These are phyloP conservation scores for Lotmaria passim DNA, from an alignment of 208 protist genomes.

Conservation along the genomic window DNA sequence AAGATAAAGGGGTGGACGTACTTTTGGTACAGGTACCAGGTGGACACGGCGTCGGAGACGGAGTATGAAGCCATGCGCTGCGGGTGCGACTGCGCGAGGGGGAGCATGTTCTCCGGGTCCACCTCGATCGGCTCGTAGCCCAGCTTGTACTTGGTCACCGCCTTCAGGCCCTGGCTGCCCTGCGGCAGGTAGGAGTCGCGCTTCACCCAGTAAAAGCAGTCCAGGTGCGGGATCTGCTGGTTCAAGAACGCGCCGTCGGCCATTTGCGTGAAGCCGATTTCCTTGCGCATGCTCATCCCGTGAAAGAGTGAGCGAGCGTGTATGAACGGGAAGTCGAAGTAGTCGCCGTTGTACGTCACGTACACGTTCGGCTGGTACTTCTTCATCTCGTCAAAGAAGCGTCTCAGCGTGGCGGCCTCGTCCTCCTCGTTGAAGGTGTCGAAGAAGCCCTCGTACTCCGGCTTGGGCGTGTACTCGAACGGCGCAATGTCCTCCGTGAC, in stretches of 20 bases:
- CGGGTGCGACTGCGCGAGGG: slow-evolving; percentile 94
- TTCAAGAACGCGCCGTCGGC: slow-evolving; percentile 94
- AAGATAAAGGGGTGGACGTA: slow-evolving; percentile 99
- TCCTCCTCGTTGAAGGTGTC: slow-evolving; percentile 97
- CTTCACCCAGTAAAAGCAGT: slow-evolving; percentile 99
- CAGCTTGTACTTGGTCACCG: slow-evolving; percentile 98
- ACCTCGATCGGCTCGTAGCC: slow-evolving; percentile 99
- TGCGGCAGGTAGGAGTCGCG: slow-evolving; percentile 99
- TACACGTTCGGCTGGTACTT: slow-evolving; percentile 97
- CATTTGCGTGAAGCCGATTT: slow-evolving; percentile 87
- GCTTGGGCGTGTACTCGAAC: slow-evolving; percentile 99
- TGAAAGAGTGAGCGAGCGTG: slow-evolving; percentile 91
- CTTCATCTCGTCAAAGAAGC: slow-evolving; percentile 98
- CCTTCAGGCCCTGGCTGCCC: slow-evolving; percentile 96
- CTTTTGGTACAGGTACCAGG: slow-evolving; percentile 99
- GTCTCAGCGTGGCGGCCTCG: slow-evolving; percentile 91
- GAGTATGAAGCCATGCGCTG: slow-evolving; percentile 99
- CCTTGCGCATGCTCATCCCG: slow-evolving; percentile 86
- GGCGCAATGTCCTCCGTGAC: slow-evolving; percentile 98
- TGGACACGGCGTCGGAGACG: slow-evolving; percentile 99
- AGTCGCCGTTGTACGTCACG: slow-evolving; percentile 99
- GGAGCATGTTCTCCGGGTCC: slow-evolving; percentile 99
- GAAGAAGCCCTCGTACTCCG: slow-evolving; percentile 98
- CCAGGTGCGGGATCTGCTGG: slow-evolving; percentile 96
- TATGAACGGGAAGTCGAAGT: slow-evolving; percentile 99